These are phyloP conservation scores for Drechslerella dactyloides DNA, from an alignment of 2,329 filamentous ascomycete species.

Conservation along the genomic window DNA sequence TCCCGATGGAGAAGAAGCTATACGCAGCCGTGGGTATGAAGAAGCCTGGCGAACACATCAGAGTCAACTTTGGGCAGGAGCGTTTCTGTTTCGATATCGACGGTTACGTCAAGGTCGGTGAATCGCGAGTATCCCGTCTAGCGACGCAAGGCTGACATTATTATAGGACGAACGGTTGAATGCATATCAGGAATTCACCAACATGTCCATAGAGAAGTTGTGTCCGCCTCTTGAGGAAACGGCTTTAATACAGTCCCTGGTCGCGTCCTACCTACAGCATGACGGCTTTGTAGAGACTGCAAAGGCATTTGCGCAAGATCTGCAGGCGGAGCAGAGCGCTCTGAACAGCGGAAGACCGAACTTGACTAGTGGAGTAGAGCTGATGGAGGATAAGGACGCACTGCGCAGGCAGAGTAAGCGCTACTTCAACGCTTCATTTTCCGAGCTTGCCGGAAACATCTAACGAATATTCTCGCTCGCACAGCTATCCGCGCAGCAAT, in stretches of 20 bases:
- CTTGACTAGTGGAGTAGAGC: slow-evolving; percentile 63
- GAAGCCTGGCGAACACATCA: slow-evolving; percentile 68
- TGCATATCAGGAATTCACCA: slow-evolving; percentile 69
- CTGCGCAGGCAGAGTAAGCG: slow-evolving; percentile 79
- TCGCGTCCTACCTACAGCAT: slow-evolving; percentile 78
- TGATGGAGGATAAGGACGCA: slow-evolving; percentile 83
- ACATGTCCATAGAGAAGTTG: slow-evolving; percentile 66
- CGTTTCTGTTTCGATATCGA: slow-evolving; percentile 94
- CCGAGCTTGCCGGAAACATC: neutral
- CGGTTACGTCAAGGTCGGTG: slow-evolving; percentile 74
- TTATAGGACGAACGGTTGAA: slow-evolving; percentile 67
- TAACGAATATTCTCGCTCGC: slow-evolving; percentile 35
- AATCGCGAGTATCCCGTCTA: slow-evolving; percentile 6
- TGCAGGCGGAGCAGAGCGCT: slow-evolving; percentile 74
- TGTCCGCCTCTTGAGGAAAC: slow-evolving; percentile 73
- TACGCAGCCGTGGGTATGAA: slow-evolving; percentile 73
- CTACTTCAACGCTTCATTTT: slow-evolving; percentile 40
- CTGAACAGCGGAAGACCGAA: slow-evolving; percentile 64
- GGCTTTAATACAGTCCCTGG: slow-evolving; percentile 78
- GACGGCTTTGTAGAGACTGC: slow-evolving; percentile 96
- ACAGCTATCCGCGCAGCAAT: slow-evolving; percentile 84
- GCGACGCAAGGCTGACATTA: slow-evolving; percentile 42
- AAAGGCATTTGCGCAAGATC: slow-evolving; percentile 82
- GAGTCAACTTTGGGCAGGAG: slow-evolving; percentile 72
- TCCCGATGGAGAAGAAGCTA: slow-evolving; percentile 66